Base-by-base conservation (phyloP, 2,329 filamentous ascomycete species). In the Penicillium crustosum region DNA sequence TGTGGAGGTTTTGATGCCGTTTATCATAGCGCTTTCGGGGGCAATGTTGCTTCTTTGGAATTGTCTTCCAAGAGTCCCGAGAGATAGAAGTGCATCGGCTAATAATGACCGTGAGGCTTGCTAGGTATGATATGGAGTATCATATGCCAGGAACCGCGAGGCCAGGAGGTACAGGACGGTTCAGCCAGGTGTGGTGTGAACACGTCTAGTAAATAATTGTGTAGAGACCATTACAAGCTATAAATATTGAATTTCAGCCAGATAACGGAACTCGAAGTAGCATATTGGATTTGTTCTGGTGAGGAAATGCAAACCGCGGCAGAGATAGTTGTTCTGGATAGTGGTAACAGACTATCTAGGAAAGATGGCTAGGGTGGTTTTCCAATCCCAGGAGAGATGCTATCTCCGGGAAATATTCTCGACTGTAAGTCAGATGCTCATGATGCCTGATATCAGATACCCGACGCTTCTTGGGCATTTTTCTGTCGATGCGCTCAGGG, bases 1-100 rank as follows among this genome's bases (percentile, higher is more conserved):
- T 13, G 84, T 87, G 8, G 70, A 81, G 68, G 83, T 86, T 1
- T 66, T 87, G 66, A 83, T 86, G 73, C 85, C 85, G 3, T 82
- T 87, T 68, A 78, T 84, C 39, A 68, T 86, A 59, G 82, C 79
- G 9, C 64, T 86, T 49, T 70, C 86, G 53, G 81, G 72, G 3
- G 77, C 78, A 15, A 81, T 83, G 51, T 70, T 81, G 62, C 59
- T 73, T 9, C 66, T 85, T 35, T 87, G 84, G 84, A 17, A 57
- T 43, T 47, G 39, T 4, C 39, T 47, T 38, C 45, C 35, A 1
- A 23, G 13, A 6, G 39, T 55, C 3, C 53, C 36, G 13, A 50
- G 15, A 29, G 29, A 31, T n/a, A n/a, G 6, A 0, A 36, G 12
- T 15, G 13, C 17, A 21, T 17, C 27, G 1, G 6, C 5, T 9